Percentiles rank a stretch among this genome's conserved stretches.
Evolutionary conservation across 176 grass and related monocot genomes (phyloP).

Genomic region (Lolium multiflorum): DNA sequence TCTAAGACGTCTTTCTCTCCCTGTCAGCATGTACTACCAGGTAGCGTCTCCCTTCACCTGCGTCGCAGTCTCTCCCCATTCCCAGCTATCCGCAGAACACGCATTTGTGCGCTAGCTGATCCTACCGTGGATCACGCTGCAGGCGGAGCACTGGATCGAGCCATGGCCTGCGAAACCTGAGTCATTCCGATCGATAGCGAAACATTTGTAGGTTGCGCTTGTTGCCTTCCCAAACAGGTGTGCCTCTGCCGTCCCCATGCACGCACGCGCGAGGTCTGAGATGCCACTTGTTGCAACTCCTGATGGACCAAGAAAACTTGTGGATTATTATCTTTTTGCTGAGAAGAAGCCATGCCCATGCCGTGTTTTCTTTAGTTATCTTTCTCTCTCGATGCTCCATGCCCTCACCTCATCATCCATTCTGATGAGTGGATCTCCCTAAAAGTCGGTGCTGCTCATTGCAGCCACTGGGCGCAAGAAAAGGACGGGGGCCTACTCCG

Average conservation of each 20-base stretch:
- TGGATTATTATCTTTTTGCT: neutral
- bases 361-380: neutral
- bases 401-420: neutral
- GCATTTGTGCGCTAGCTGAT: neutral
- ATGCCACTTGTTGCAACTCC: neutral
- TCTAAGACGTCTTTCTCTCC: neutral
- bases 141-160: neutral
- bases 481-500: neutral
- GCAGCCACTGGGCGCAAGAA: slow-evolving; percentile 30
- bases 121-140: neutral
- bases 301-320: neutral
- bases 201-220: slow-evolving; percentile 47
- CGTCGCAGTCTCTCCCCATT: neutral
- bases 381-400: neutral
- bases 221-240: slow-evolving; percentile 20
- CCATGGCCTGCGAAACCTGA: slow-evolving; percentile 1
- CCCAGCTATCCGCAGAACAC: neutral
- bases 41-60: too few species aligned
- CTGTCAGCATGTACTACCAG: neutral
- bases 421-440: slow-evolving; percentile 17
- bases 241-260: neutral
- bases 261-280: neutral
- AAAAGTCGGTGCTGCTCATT: slow-evolving; percentile 36
- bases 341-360: neutral
- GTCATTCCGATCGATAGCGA: slow-evolving; percentile 44